Evolutionary conservation across 768 basidiomycete genomes (phyloP).

Genomic region (Lactarius evosmus): DNA sequence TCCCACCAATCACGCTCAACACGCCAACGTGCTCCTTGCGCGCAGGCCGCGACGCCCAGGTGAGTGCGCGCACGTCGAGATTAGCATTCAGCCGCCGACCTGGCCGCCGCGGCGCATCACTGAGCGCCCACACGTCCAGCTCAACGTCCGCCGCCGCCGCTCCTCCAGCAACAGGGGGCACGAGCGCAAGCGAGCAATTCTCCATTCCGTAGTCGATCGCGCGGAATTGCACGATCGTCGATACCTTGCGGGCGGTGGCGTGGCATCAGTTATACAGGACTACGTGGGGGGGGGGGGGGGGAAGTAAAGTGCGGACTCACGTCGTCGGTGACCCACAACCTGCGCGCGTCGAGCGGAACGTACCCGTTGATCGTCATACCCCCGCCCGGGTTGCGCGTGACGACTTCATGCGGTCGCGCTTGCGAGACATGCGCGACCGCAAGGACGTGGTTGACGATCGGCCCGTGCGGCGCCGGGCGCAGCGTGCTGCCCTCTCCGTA

Average conservation of each 20-base stretch:
- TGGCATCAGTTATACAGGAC: too few species aligned
- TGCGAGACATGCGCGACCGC: neutral
- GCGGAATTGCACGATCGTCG: conserved; percentile 17
- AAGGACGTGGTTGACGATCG: conserved; percentile 4
- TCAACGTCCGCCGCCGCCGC: neutral
- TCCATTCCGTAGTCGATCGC: conserved; percentile 20
- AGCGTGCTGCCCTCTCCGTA: conserved; percentile 1
- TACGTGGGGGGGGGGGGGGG: neutral
- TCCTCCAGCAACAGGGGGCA: neutral
- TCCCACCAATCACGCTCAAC: neutral
- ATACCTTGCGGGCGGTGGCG: neutral
- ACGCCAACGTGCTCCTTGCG: neutral
- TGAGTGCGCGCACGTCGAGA: conserved; percentile 4
- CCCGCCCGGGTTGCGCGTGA: neutral
- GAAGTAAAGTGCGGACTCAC: neutral
- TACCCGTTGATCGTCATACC: conserved; percentile 2
- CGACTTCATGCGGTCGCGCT: neutral
- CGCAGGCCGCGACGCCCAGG: conserved; percentile 6
- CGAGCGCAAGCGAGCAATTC: conserved; percentile 9
- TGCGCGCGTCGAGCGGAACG: conserved; percentile 8
- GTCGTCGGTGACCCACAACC: conserved; percentile 1
- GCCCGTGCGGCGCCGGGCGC: conserved; percentile 8
- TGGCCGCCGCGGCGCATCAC: neutral
- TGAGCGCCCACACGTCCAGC: conserved; percentile 4
- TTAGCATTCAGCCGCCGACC: neutral